Evolutionary conservation across 306 rosid species (phyloP).

Genomic region (Rosa lucieae): DNA sequence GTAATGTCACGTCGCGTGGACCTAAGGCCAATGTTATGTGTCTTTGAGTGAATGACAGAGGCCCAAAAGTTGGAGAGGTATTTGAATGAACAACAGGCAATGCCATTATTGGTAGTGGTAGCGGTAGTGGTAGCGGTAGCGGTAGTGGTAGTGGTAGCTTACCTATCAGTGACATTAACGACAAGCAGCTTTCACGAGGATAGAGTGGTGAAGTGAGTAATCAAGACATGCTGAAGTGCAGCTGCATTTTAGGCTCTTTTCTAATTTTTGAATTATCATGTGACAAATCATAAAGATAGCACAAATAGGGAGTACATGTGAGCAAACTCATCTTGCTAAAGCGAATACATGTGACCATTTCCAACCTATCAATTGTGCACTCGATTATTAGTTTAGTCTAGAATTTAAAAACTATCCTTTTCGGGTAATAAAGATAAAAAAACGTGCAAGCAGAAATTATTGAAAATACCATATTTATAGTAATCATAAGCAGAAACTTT

Average conservation of each 20-base stretch:
- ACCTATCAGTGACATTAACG: background rate
- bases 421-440: no score
- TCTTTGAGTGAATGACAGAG: background rate
- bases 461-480: no score
- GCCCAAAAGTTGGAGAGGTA: background rate
- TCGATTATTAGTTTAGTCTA: background rate
- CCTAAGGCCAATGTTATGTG: background rate
- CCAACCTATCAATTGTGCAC: background rate
- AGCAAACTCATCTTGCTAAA: background rate
- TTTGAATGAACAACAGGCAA: background rate
- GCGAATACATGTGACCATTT: background rate
- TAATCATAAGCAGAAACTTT: no score
- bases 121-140: background rate
- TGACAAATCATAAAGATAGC: background rate
- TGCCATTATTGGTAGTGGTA: no score
- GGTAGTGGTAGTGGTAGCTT: background rate
- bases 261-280: background rate
- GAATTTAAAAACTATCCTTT: background rate
- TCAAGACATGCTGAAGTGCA: no score
- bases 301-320: background rate
- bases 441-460: no score
- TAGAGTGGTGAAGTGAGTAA: background rate
- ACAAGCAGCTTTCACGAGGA: background rate
- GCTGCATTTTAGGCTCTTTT: background rate
- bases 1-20: background rate